Evolutionary conservation across 2,329 filamentous ascomycete genomes (phyloP).

Genomic region (Colletotrichum australisinense): DNA sequence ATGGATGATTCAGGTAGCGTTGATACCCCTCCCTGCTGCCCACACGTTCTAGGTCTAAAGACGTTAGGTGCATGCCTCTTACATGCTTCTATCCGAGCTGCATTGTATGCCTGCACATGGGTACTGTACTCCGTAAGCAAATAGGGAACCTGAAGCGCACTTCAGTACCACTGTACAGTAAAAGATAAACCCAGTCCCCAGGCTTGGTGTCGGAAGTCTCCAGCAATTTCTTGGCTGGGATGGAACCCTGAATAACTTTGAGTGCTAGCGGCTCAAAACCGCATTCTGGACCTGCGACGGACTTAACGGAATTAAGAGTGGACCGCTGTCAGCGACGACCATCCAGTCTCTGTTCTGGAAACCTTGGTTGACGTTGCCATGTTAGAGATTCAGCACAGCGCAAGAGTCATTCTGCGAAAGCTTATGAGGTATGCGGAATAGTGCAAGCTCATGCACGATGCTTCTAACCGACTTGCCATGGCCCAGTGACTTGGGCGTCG

Average conservation of each 20-base stretch:
- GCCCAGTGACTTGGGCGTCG: not conserved
- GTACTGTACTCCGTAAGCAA: no score
- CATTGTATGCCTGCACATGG: no score
- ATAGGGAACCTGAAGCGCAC: no score
- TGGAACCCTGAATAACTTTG: constrained; percentile 15
- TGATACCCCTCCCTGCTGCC: not conserved
- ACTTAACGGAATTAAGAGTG: constrained; percentile 28
- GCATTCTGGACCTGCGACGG: constrained; percentile 24
- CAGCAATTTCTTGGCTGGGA: constrained; percentile 1
- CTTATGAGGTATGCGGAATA: not conserved
- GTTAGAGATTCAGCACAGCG: constrained; percentile 5
- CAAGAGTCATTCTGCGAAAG: not conserved
- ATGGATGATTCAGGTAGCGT: not conserved
- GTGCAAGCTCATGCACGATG: not conserved
- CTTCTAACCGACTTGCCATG: not conserved
- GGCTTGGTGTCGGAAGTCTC: not conserved
- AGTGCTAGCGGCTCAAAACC: not conserved
- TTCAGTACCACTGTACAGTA: not conserved
- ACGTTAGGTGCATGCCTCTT: not conserved
- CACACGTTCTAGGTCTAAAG: not conserved
- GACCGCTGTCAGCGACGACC: not conserved
- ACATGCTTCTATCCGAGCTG: not conserved
- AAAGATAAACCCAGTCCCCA: not conserved
- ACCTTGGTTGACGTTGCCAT: not conserved
- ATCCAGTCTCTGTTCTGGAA: not conserved